phyloP scores from a whole-genome alignment of 1,139 yeast species.

The Arxiozyma bovina region DNA sequence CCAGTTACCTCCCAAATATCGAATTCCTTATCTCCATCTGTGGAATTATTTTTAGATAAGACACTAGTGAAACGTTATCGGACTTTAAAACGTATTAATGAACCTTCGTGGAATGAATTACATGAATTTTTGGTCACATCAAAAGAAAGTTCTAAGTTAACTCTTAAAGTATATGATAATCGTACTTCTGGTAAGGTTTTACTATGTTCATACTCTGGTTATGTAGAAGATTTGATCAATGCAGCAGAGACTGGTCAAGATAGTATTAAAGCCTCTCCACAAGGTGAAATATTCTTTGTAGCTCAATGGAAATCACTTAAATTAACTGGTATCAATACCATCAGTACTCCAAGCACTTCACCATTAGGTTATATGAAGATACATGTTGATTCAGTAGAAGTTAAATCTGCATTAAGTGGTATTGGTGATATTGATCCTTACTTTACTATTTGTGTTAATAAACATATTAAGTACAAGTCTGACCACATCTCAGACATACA shows the following conservation, averaged over 20 bases:
- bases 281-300: constrained; percentile 39
- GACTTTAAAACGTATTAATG: constrained; percentile 55
- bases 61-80: constrained; percentile 49
- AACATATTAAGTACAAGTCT: constrained; percentile 49
- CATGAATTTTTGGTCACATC: constrained; percentile 54
- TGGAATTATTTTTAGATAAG: constrained; percentile 52
- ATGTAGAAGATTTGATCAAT: constrained; percentile 46
- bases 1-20: constrained; percentile 55
- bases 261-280: constrained; percentile 42
- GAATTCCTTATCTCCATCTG: constrained; percentile 65
- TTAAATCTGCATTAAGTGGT: constrained; percentile 42
- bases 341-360: constrained; percentile 34
- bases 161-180: constrained; percentile 51
- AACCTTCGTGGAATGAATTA: constrained; percentile 61
- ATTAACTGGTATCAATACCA: constrained; percentile 42
- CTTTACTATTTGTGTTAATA: constrained; percentile 49
- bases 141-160: constrained; percentile 47
- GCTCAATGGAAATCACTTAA: constrained; percentile 69
- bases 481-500: constrained; percentile 46
- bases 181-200: constrained; percentile 37
- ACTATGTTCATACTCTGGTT: constrained; percentile 38
- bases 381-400: constrained; percentile 43
- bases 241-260: constrained; percentile 45
- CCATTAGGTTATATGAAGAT: constrained; percentile 62
- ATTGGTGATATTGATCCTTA: constrained; percentile 72